phyloP scores from a whole-genome alignment of 345 rosid genomes.

The Eucalyptus sideroxylon region DNA sequence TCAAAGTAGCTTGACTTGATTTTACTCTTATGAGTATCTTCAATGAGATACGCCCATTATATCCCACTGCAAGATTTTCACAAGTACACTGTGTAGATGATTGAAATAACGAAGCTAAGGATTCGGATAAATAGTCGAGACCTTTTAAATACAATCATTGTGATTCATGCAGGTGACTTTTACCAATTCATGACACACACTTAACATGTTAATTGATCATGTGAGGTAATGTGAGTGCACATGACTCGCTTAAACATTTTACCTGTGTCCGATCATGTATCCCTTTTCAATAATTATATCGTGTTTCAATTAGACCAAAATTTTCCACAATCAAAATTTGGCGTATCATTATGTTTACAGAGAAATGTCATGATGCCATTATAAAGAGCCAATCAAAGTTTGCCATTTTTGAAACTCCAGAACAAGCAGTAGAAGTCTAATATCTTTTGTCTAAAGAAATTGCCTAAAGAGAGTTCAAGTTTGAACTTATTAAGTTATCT shows the following conservation, averaged over 20 bases:
- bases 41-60: not conserved
- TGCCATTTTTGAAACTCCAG: not conserved
- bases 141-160: not conserved
- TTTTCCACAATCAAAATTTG: not conserved
- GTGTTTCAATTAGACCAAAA: not conserved
- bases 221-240: not conserved
- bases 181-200: not conserved
- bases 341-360: not conserved
- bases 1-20: not conserved
- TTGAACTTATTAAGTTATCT: no score
- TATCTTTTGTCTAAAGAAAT: no score
- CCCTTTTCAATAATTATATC: not conserved
- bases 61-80: not conserved
- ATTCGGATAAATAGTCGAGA: not conserved
- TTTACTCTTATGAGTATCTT: not conserved
- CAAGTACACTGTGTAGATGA: not conserved
- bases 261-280: not conserved
- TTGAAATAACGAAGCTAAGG: not conserved
- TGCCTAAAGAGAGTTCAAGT: not conserved
- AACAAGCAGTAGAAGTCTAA: not conserved
- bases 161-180: not conserved
- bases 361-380: not conserved
- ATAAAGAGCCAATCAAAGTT: not conserved
- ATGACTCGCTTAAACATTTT: not conserved
- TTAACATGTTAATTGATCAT: not conserved